These are phyloP conservation scores for Fusarium sp. DNA, from an alignment of 2,329 filamentous ascomycete species.

Conservation along the genomic window DNA sequence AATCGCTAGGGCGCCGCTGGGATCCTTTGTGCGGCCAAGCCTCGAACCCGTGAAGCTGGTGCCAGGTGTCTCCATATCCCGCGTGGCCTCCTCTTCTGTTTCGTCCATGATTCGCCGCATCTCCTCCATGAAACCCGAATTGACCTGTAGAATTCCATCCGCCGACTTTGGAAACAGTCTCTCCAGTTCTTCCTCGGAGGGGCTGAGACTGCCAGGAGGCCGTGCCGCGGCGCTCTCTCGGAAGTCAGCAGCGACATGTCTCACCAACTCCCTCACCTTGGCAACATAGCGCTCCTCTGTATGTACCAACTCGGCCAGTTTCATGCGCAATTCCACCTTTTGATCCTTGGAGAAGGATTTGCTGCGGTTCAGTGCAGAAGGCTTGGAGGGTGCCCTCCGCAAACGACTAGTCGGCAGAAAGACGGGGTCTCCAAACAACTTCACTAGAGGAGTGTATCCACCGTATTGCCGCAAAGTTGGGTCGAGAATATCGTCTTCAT, in stretches of 20 bases:
- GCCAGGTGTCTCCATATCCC: constrained; percentile 75
- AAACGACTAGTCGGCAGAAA: constrained; percentile 89
- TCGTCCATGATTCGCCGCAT: constrained; percentile 83
- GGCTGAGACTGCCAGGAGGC: constrained; percentile 72
- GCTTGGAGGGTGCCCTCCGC: constrained; percentile 87
- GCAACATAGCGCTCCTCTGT: constrained; percentile 95
- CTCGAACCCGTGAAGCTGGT: constrained; percentile 56
- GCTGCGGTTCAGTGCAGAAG: constrained; percentile 81
- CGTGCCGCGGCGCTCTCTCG: constrained; percentile 74
- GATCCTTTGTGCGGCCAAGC: constrained; percentile 70
- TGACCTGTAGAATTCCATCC: constrained; percentile 83
- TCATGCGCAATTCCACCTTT: constrained; percentile 85
- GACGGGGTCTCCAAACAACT: constrained; percentile 83
- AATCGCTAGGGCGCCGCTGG: constrained; percentile 81
- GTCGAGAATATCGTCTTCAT: constrained; percentile 75
- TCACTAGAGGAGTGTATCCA: constrained; percentile 80
- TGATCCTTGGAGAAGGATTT: constrained; percentile 84
- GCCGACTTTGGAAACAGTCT: constrained; percentile 85
- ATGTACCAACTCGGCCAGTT: constrained; percentile 89
- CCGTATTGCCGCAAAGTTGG: constrained; percentile 78
- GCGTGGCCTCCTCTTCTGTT: constrained; percentile 82
- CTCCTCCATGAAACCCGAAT: constrained; percentile 82
- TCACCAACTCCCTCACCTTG: constrained; percentile 87
- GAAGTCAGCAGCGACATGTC: constrained; percentile 84
- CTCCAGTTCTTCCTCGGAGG: constrained; percentile 77